Conservation (phyloP, 2,329 filamentous ascomycete species). For the Colletotrichum theobromicola region DNA sequence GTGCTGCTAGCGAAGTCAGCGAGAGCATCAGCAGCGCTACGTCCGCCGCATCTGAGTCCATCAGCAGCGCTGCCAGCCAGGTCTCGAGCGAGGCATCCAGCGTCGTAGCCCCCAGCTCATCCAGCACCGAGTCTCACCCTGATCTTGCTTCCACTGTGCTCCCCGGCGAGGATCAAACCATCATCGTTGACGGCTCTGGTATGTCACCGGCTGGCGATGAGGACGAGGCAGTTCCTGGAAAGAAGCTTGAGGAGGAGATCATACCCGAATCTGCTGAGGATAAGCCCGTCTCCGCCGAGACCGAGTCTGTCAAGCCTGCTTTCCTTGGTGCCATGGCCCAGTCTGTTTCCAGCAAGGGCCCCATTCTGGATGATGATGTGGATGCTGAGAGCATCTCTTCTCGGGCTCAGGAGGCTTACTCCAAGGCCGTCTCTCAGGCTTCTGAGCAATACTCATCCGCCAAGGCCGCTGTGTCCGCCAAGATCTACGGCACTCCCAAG, state of each 20-base stretch:
- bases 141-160: constrained; percentile 22
- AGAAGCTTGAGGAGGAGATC: constrained; percentile 29
- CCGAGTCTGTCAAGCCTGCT: constrained; percentile 47
- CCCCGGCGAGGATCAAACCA: constrained; percentile 18
- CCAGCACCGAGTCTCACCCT: not conserved
- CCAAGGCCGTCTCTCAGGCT: constrained; percentile 67
- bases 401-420: constrained; percentile 64
- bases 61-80: constrained; percentile 24
- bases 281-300: constrained; percentile 31
- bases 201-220: constrained; percentile 24
- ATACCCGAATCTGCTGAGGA: constrained; percentile 27
- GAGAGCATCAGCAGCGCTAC: constrained; percentile 14
- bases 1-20: not conserved
- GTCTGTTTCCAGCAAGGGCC: constrained; percentile 50
- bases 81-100: constrained; percentile 23
- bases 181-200: constrained; percentile 23
- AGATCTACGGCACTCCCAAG: constrained; percentile 72
- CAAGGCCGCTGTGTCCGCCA: constrained; percentile 68
- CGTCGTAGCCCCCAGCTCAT: not conserved
- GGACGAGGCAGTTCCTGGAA: constrained; percentile 16
- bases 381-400: constrained; percentile 43
- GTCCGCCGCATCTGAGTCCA: constrained; percentile 27
- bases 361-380: constrained; percentile 54
- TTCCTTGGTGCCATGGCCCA: constrained; percentile 58
- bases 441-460: constrained; percentile 73